Evolutionary conservation across 2,329 filamentous ascomycete species (phyloP), one percentile per base, ranked within the genome.

Genomic region (Neonectria hederae): DNA sequence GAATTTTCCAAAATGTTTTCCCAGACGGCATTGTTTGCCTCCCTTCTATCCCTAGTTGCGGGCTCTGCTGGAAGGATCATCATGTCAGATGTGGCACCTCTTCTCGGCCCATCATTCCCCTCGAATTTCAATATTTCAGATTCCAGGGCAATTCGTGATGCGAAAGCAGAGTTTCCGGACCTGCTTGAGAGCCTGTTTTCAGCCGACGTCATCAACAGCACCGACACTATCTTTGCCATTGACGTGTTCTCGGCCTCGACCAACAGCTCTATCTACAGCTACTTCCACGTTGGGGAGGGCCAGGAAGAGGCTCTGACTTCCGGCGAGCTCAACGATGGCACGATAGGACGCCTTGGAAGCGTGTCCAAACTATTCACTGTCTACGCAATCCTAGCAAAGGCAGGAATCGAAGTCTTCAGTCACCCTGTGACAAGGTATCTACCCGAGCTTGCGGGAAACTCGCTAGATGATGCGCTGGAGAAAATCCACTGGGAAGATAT

Each of bases 171-270:
- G 2, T 68, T 74, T 2, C 71, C 70, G 0, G 22, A 28, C 0
- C 5, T 63, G 0, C 45, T 74, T 1, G 63, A 74, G 6, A 45
- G 54, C 0, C 24, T 67, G 1, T 71, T 74, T 5, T 28, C 46
- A 0, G 13, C 46, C 0, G 48, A 30, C 2, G 5, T 5, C 0
- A 32, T 74, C 13, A 68, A 74, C 63, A 22, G 59, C 2, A 70
- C 68, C 2, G 63, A 71, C 14, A 54, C 65, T 0, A 55, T 69
- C 13, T 73, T 74, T 5, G 45, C 68, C 13, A 49, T 75, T 1
- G 74, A 75, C 11, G 73, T 75, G 22, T 75, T 74, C 32, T 75
- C 72, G 0, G 65, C 73, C 0, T 62, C 64, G 0, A 74, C 73
- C 0, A 75, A 75, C 5, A 40, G 53, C 2, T 74, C 71, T 5